Base-by-base conservation (phyloP, 306 rosid genomes). In the Begonia loranthoides region DNA sequence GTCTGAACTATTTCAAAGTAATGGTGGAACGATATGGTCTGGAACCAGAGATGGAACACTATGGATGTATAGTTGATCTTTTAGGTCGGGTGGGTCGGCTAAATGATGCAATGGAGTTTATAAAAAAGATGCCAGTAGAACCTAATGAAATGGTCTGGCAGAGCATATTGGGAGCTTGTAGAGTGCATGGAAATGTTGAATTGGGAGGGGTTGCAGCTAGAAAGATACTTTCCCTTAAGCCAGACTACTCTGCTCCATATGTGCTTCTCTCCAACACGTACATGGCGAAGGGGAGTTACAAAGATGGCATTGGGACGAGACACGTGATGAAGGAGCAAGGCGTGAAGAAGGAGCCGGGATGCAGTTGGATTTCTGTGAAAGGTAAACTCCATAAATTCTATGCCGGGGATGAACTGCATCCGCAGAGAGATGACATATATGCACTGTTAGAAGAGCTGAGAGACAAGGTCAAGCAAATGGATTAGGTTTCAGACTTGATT, bases 121-220 rank as follows among this genome's bases (percentile, higher is more conserved):
- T 86, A 22, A 47, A 65, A 38, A 59, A 40, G 58, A 86, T 79
- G 88, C 81, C 78, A 9, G 60, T 74, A 4, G 52, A 82, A 61
- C 88, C 81, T 17, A 58, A 73, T 21, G 81, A 70, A 64, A 79
- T 86, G 86, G 56, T 86, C 19, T 86, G 86, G 93, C 88, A 82
- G 61, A 64, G 86, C 50, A 67, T 82, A 66, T 70, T 86, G 74
- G 95, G 76, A 55, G 93, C 93, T 22, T 79, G 93, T 46, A 76
- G 87, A 68, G 79, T 74, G 52, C 87, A 82, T 57, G 85, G 82
- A 36, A 76, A 81, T 63, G 41, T 71, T 8, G 70, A 61, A 43
- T 55, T 86, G 65, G 95, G 87, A n/a, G 73, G 76, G 54, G 49
- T 49, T 44, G 92, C 79, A 13, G 87, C 93, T 62, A 70, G 59